Conservation (phyloP, 257 asterid species). For the Nicotiana sylvestris region DNA sequence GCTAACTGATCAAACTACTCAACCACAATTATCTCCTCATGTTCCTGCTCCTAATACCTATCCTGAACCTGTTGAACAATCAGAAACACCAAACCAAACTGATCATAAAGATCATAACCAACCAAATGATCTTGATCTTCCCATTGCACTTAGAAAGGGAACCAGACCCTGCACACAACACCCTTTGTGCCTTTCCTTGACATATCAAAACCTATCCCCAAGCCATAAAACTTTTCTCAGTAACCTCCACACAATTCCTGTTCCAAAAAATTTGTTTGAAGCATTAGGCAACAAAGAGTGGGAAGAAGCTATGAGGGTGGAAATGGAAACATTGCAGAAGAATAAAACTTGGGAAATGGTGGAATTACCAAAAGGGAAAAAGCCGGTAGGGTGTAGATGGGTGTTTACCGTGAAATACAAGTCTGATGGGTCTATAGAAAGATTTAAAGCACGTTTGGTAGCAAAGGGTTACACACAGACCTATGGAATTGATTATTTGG, state of each 20-base stretch:
- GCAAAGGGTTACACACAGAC: background rate
- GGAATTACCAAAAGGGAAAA: too few species aligned
- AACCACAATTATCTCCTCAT: too few species aligned
- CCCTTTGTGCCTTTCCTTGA: background rate
- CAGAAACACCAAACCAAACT: too few species aligned
- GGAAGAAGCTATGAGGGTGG: background rate
- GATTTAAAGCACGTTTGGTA: background rate
- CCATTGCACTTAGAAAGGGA: background rate
- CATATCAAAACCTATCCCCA: background rate
- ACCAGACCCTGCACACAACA: background rate
- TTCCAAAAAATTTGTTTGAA: background rate
- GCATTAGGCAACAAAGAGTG: background rate
- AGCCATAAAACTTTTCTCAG: too few species aligned
- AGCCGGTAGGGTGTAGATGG: too few species aligned
- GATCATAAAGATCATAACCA: too few species aligned
- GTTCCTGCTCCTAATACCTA: too few species aligned
- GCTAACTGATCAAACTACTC: too few species aligned
- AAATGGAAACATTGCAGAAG: background rate
- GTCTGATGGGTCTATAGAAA: background rate
- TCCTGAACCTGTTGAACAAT: too few species aligned
- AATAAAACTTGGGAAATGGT: background rate
- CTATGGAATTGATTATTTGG: background rate
- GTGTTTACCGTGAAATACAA: background rate
- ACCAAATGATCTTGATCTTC: too few species aligned
- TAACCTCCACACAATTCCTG: background rate